phyloP scores from a whole-genome alignment of 2,329 filamentous ascomycete genomes.

The Sporothrix humicola region DNA sequence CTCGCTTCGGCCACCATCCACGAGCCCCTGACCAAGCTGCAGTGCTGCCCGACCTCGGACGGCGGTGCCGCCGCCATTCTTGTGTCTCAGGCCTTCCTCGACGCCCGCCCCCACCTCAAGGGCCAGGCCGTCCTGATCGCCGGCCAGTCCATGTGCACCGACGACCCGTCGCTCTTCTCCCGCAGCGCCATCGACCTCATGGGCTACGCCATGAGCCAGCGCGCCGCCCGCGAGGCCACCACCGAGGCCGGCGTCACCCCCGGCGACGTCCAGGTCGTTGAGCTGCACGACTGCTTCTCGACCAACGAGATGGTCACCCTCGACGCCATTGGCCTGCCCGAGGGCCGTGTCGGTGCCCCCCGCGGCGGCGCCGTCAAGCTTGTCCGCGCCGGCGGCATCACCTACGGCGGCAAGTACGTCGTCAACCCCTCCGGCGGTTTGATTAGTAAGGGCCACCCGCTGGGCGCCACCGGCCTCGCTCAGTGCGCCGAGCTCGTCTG shows the following conservation, averaged over 20 bases:
- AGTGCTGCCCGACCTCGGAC: slow-evolving; percentile 96
- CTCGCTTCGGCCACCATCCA: slow-evolving; percentile 77
- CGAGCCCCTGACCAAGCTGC: slow-evolving; percentile 91
- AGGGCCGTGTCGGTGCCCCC: slow-evolving; percentile 79
- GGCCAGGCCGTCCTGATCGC: slow-evolving; percentile 86
- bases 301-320: slow-evolving; percentile 92
- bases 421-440: slow-evolving; percentile 94
- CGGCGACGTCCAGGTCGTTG: slow-evolving; percentile 78
- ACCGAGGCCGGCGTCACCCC: slow-evolving; percentile 73
- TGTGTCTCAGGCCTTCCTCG: slow-evolving; percentile 86
- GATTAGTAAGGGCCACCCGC: slow-evolving; percentile 94
- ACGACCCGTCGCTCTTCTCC: slow-evolving; percentile 79
- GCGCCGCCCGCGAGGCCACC: slow-evolving; percentile 72
- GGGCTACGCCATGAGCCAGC: slow-evolving; percentile 82
- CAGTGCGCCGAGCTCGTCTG: slow-evolving; percentile 95
- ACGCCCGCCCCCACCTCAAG: slow-evolving; percentile 80
- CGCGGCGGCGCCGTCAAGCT: slow-evolving; percentile 90
- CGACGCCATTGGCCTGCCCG: slow-evolving; percentile 80
- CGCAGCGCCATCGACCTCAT: slow-evolving; percentile 83
- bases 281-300: slow-evolving; percentile 96
- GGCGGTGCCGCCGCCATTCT: slow-evolving; percentile 87
- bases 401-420: slow-evolving; percentile 81
- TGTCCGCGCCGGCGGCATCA: slow-evolving; percentile 85
- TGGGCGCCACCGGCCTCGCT: slow-evolving; percentile 91
- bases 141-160: slow-evolving; percentile 86